These are phyloP conservation scores for Sporopachydermia cereana DNA, from an alignment of 1,139 yeast species.

Conservation along the genomic window DNA sequence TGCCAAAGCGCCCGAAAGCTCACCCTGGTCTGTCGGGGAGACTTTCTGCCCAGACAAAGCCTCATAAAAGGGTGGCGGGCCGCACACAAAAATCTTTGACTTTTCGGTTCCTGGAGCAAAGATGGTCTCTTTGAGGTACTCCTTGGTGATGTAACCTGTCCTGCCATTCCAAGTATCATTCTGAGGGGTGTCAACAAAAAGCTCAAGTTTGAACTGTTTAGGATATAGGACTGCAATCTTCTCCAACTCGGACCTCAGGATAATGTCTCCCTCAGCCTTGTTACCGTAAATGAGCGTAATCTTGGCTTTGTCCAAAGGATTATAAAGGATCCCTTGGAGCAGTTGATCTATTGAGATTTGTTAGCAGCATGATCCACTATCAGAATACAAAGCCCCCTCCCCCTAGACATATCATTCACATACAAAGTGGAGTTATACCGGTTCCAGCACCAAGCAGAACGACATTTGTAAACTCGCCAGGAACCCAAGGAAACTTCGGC, in stretches of 20 bases:
- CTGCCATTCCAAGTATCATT: conserved; percentile 28
- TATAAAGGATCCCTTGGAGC: conserved; percentile 46
- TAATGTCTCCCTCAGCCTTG: conserved; percentile 49
- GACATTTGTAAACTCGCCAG: conserved; percentile 55
- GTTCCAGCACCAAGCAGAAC: conserved; percentile 76
- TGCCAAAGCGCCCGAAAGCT: conserved; percentile 57
- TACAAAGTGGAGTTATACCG: conserved; percentile 68
- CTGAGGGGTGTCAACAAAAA: conserved; percentile 50
- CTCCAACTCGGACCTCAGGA: conserved; percentile 55
- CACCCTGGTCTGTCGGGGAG: conserved; percentile 74
- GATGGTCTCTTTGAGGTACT: conserved; percentile 36
- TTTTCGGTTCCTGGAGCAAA: conserved; percentile 38
- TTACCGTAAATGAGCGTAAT: conserved; percentile 58
- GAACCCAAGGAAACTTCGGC: conserved; percentile 69
- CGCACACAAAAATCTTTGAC: conserved; percentile 56
- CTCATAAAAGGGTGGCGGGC: conserved; percentile 59
- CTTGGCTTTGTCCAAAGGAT: conserved; percentile 61
- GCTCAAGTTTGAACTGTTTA: conserved; percentile 49
- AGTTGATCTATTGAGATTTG: conserved; percentile 33
- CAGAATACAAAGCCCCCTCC: no score
- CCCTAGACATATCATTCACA: no score
- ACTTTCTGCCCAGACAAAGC: conserved; percentile 61
- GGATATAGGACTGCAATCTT: conserved; percentile 41
- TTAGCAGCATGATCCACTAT: conserved; percentile 18
- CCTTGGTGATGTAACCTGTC: conserved; percentile 50